Base-by-base conservation (phyloP, 2,329 filamentous ascomycete species). In the Beauveria sp. region DNA sequence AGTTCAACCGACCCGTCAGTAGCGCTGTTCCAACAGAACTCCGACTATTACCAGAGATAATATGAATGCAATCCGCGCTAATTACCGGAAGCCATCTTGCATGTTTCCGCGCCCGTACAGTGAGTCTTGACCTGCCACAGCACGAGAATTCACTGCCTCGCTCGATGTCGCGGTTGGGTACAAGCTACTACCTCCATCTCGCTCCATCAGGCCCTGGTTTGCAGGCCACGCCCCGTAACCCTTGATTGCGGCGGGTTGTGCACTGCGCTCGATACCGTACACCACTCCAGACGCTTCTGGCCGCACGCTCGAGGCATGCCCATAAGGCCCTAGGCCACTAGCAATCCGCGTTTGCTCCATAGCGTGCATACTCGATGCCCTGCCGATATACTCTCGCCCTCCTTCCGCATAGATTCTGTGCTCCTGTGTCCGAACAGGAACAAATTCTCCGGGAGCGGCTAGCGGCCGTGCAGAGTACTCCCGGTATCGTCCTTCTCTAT, bases 321-420 rank as follows among this genome's bases (percentile, higher is more conserved):
- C 71, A 65, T 80, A 81, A 34, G 43, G 6, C 76, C 74, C 59
- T 69, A 66, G 26, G 73, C 69, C 16, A 75, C 65, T 56, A 78
- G 76, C 63, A 78, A 80, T 43, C 20, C 76, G 73, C 37, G 75
- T 63, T 59, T 72, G 61, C 53, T 80, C 80, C 48, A 72, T 70
- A 22, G 86, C 85, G 52, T 84, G 80, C 40, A 84, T 80, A 69
- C 85, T 88, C 28, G 82, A 70, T 37, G 84, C 76, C 61, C 85
- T 77, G 47, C 80, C 67, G 47, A 81, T 68, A 64, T 84, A 84
- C 61, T 86, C 83, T 41, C 80, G 76, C 3, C 80, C 74, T 2
- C 73, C 64, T 20, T 81, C 81, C 30, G 82, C 79, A 26, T 76
- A 68, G 58, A 75, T 69, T 46, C 76, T 72, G 52, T 76, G 71